phyloP scores from a whole-genome alignment of 2,329 filamentous ascomycete genomes.

The Clathrospora elynae region DNA sequence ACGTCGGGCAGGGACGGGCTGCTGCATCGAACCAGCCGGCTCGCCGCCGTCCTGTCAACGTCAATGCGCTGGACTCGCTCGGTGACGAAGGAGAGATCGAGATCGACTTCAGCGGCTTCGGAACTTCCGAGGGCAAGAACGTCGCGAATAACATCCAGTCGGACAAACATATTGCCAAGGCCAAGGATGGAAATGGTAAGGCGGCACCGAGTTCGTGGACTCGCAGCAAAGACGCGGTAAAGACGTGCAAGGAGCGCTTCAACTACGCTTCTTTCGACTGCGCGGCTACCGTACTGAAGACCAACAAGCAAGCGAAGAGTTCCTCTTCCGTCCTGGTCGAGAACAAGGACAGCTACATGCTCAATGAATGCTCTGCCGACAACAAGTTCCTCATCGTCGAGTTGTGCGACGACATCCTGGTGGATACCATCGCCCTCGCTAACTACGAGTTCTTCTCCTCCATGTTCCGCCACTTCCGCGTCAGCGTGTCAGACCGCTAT shows the following conservation, averaged over 20 bases:
- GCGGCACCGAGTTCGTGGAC: constrained; percentile 41
- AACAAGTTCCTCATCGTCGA: constrained; percentile 97
- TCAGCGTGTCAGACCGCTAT: constrained; percentile 93
- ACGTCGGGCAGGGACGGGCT: constrained; percentile 63
- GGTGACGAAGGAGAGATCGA: constrained; percentile 90
- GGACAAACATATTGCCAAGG: constrained; percentile 21
- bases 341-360: constrained; percentile 98
- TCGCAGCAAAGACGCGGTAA: constrained; percentile 89
- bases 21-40: constrained; percentile 51
- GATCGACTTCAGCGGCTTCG: constrained; percentile 70
- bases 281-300: constrained; percentile 90
- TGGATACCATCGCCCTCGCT: constrained; percentile 95
- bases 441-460: constrained; percentile 99
- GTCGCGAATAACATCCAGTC: constrained; percentile 24
- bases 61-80: constrained; percentile 74
- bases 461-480: constrained; percentile 87
- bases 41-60: constrained; percentile 59
- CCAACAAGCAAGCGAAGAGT: constrained; percentile 83
- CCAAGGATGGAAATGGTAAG: constrained; percentile 35
- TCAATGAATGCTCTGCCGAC: constrained; percentile 82
- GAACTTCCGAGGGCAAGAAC: constrained; percentile 42
- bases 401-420: constrained; percentile 81
- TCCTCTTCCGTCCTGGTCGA: constrained; percentile 87
- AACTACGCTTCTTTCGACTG: constrained; percentile 98
- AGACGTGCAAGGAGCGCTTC: constrained; percentile 96